Conservation (phyloP, 148 eudicot genomes). For the Rhododendron molle region DNA sequence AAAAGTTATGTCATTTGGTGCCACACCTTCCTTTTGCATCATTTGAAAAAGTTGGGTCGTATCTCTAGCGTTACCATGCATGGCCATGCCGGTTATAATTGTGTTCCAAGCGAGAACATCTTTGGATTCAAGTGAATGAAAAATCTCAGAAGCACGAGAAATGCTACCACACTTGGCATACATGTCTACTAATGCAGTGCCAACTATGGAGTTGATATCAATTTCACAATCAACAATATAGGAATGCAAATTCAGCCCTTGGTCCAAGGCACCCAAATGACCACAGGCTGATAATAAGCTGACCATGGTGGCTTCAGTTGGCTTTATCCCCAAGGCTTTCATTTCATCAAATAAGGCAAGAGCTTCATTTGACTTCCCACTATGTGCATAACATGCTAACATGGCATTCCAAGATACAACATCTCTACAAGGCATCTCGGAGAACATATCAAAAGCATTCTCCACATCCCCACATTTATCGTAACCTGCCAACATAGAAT, state of each 20-base stretch:
- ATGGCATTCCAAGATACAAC: conserved; percentile 38
- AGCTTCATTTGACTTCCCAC: conserved; percentile 28
- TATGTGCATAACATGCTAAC: conserved; percentile 26
- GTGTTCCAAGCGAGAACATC: conserved; percentile 32
- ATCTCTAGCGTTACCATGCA: conserved; percentile 23
- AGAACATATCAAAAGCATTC: conserved; percentile 18
- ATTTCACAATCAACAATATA: conserved; percentile 13
- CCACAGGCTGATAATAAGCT: conserved; percentile 32
- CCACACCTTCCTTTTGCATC: conserved; percentile 23
- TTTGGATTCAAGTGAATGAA: conserved; percentile 18
- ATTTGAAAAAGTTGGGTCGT: conserved; percentile 15
- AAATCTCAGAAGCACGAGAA: conserved; percentile 16
- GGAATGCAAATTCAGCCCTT: conserved; percentile 23
- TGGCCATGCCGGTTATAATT: conserved; percentile 28
- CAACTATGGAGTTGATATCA: conserved; percentile 20
- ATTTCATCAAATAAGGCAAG: conserved; percentile 29
- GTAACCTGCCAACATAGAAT: conserved; percentile 26
- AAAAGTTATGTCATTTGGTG: conserved; percentile 29
- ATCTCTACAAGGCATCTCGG: conserved; percentile 25
- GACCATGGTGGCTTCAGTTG: conserved; percentile 20
- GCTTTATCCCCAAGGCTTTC: conserved; percentile 18
- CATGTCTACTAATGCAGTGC: conserved; percentile 34
- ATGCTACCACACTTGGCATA: conserved; percentile 28
- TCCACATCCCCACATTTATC: conserved; percentile 28
- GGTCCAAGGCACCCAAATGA: conserved; percentile 29